These are phyloP conservation scores for Millerozyma acaciae DNA, from an alignment of 805 yeast genomes.

Conservation along the genomic window DNA sequence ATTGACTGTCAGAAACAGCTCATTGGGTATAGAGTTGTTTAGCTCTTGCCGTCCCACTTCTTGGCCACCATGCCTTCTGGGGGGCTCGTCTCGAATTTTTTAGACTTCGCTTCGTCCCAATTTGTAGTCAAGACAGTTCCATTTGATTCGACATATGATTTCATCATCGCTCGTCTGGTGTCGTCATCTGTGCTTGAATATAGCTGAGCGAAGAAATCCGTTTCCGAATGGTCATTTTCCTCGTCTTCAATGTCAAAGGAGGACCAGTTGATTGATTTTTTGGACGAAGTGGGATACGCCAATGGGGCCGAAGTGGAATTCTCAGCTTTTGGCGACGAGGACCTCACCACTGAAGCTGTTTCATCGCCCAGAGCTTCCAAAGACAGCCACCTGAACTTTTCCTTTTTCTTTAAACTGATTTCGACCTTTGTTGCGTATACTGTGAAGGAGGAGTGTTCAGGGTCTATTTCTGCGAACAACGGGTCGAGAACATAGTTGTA, in stretches of 20 bases:
- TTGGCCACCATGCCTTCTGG: constrained; percentile 71
- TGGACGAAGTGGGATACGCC: constrained; percentile 62
- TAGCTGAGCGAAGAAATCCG: constrained; percentile 69
- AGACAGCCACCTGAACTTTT: constrained; percentile 49
- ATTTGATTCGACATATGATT: constrained; percentile 85
- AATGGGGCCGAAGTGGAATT: constrained; percentile 11
- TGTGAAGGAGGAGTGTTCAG: constrained; percentile 40
- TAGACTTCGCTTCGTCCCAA: constrained; percentile 80
- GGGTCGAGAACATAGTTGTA: constrained; percentile 57
- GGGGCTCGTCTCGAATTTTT: constrained; percentile 61
- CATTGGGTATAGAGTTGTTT: no score
- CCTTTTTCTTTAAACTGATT: constrained; percentile 50
- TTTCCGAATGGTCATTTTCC: constrained; percentile 49
- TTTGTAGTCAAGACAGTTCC: constrained; percentile 93
- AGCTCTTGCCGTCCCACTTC: constrained; percentile 36
- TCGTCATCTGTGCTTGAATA: constrained; percentile 84
- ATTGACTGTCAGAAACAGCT: no score
- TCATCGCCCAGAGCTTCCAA: constrained; percentile 34
- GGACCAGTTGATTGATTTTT: constrained; percentile 68
- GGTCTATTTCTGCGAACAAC: constrained; percentile 48
- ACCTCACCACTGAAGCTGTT: constrained; percentile 5
- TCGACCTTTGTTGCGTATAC: constrained; percentile 77
- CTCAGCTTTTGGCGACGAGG: constrained; percentile 4
- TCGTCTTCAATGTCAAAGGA: constrained; percentile 41
- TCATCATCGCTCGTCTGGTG: constrained; percentile 92